Percentiles rank a stretch among this genome's conserved stretches.
These are phyloP conservation scores for Hanseniaspora meyeri DNA, from an alignment of 805 yeast species.

Conservation along the genomic window DNA sequence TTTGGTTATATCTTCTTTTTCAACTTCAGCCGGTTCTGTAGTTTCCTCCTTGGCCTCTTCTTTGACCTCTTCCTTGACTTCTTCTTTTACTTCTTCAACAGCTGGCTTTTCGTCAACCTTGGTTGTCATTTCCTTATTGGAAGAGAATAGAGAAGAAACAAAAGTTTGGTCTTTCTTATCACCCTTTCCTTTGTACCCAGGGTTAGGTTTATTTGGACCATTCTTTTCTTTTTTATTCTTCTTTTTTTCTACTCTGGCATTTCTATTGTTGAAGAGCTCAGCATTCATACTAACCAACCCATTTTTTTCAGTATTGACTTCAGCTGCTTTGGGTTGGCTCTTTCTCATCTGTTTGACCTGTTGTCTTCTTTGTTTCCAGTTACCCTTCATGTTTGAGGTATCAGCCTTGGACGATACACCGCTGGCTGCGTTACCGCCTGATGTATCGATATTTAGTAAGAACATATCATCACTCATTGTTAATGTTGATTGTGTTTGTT, in stretches of 20 bases:
- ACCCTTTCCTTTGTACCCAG: constrained; percentile 28
- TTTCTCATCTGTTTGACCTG: constrained; percentile 34
- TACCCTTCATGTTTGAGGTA: constrained; percentile 52
- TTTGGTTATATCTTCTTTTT: constrained; percentile 27
- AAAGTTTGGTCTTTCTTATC: constrained; percentile 36
- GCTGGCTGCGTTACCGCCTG: constrained; percentile 23
- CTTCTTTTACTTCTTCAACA: constrained; percentile 20
- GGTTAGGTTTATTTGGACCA: constrained; percentile 26
- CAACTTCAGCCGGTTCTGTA: constrained; percentile 76
- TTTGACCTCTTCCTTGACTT: constrained; percentile 27
- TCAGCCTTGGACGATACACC: constrained; percentile 19
- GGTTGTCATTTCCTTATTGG: constrained; percentile 42
- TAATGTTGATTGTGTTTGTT: not conserved
- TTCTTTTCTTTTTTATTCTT: not conserved
- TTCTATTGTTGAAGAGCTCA: constrained; percentile 6
- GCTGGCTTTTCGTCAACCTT: constrained; percentile 29
- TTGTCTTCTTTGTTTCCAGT: constrained; percentile 71
- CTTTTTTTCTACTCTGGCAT: constrained; percentile 12
- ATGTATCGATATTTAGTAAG: constrained; percentile 57
- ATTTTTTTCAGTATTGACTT: not conserved
- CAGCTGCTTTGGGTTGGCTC: constrained; percentile 29
- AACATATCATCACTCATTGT: constrained; percentile 29
- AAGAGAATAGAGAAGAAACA: constrained; percentile 76
- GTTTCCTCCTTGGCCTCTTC: constrained; percentile 34
- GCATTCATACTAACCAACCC: constrained; percentile 12